Base-by-base conservation (phyloP, 1,284 basidiomycete genomes). In the Marasmius sp. region DNA sequence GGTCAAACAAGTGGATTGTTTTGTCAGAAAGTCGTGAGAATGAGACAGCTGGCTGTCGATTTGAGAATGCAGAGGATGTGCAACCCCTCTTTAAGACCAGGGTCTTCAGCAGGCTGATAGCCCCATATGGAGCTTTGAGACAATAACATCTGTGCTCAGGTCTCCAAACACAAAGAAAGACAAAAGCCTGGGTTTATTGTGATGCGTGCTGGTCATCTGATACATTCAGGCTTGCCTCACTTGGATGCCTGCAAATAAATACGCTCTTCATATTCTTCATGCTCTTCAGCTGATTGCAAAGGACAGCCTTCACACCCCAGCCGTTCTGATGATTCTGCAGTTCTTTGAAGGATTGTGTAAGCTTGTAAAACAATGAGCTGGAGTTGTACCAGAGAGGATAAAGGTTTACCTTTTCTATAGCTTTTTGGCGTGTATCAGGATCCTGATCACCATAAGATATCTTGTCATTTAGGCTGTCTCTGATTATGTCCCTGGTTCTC, bases 251-350 rank as follows among this genome's bases (percentile, higher is more conserved):
- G n/a, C 33, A 20, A 27, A 34, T 58, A 34, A 18, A 34, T 49
- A 6, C 12, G 14, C 27, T 27, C 27, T 5, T 27, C 5, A 33
- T 47, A n/a, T 61, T 56, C 27, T 34, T 57, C 39, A 61, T 47
- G 27, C 55, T 61, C 16, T 61, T 61, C 4, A 61, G 39, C 41
- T 61, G 60, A 16, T 61, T 55, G 20, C 60, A 16, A 12, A 61
- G 49, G 2, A 61, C 27, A 18, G 34, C 18, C 16, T 53, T 41
- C 6, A 55, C 56, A 3, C 60, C 56, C 60, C 60, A 61, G 22
- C 43, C 22, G 20, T 39, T 50, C 49, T 61, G 18, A 34, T 61
- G 60, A 1, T 43, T n/a, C 7, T 47, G 22, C 37, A 57, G 52
- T 10, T 20, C 18, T 8, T 45, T 45, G 18, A 61, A 48, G 18